Evolutionary conservation across 768 basidiomycete species (phyloP).

Genomic region (Calocera viscosa): DNA sequence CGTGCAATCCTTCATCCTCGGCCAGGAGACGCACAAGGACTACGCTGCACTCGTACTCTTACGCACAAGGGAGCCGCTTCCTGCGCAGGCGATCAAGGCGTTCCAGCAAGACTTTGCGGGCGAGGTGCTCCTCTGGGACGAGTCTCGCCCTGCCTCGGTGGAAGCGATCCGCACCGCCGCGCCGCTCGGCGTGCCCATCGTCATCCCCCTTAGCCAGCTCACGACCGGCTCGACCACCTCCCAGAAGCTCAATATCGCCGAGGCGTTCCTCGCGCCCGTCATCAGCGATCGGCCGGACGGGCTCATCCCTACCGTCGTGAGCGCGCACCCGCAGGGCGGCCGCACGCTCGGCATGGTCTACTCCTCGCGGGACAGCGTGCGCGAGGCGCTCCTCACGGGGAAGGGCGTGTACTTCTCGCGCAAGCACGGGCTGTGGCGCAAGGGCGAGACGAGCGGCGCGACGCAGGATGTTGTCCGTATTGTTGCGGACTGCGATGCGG

Average conservation of each 20-base stretch:
- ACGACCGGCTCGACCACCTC: constrained; percentile 44
- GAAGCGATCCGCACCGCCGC: constrained; percentile 48
- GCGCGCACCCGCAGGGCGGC: constrained; percentile 51
- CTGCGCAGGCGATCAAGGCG: constrained; percentile 64
- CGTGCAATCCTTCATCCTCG: constrained; percentile 61
- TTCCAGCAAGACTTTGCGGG: constrained; percentile 61
- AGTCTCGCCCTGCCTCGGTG: constrained; percentile 44
- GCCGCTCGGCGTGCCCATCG: constrained; percentile 32
- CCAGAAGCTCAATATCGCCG: constrained; percentile 56
- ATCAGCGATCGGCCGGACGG: constrained; percentile 81
- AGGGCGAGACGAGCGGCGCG: constrained; percentile 92
- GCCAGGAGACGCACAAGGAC: constrained; percentile 58
- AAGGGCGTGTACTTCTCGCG: constrained; percentile 94
- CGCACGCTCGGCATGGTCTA: constrained; percentile 86
- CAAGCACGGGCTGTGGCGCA: constrained; percentile 90
- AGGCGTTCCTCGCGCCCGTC: constrained; percentile 74
- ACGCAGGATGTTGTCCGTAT: constrained; percentile 79
- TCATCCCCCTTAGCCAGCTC: constrained; percentile 61
- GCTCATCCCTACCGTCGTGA: constrained; percentile 84
- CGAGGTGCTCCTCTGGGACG: constrained; percentile 44
- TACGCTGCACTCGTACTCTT: constrained; percentile 66
- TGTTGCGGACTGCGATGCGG: constrained; percentile 80
- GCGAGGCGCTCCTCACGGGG: constrained; percentile 74
- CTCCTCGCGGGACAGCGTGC: constrained; percentile 75
- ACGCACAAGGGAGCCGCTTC: constrained; percentile 58